Evolutionary conservation across 495 filamentous ascomycete genomes (phyloP), one percentile per base, ranked within the genome.

Genomic region (Hypoxylon crocopeplum): DNA sequence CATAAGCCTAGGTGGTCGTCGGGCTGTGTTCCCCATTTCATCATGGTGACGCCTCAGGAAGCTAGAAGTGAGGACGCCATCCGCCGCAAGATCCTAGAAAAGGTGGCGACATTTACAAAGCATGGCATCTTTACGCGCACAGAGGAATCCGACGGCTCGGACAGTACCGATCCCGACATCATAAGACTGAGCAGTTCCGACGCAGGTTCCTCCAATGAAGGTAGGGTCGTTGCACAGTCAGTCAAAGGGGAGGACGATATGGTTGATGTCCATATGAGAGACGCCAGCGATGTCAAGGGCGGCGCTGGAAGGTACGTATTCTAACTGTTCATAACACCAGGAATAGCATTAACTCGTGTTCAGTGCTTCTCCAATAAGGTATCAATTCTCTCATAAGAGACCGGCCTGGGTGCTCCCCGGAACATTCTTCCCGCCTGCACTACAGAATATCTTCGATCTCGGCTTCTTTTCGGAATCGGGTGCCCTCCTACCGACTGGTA

Each of bases 241-340:
- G 85, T 96, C 8, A 88, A 92, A 59, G 91, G 90, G 4, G 93
- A 97, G 70, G 92, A 97, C 59, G 91, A 89, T 42, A 85, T 96
- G 58, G 91, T 98, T 2, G 89, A 97, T 68, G 86, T 98, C 17
- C 90, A 89, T 1, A 93, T 95, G 90, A 82, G 81, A 8, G 88
- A 93, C 59, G 77, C 74, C 6, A 63, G 69, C 5, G 77, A 59
- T 62, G 27, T 37, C 1, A 62, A 47, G 63, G 7, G 36, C 38
- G 22, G 17, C 24, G 7, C 22, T 32, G 24, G 12, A 53, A 73
- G 73, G 62, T 68, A 59, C 25, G 62, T 51, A 3, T 47, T 60
- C 7, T 59, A 72, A 19, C 47, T 30, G 10, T 32, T 27, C 12
- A 33, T 11, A n/a, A 20, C n/a, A 5, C 13, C 24, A 37, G 5